A percentile compares a stretch with the other conserved stretches of the same genome.
Evolutionary conservation across 768 basidiomycete species (phyloP).

Genomic region (Sarcodon aspratus): DNA sequence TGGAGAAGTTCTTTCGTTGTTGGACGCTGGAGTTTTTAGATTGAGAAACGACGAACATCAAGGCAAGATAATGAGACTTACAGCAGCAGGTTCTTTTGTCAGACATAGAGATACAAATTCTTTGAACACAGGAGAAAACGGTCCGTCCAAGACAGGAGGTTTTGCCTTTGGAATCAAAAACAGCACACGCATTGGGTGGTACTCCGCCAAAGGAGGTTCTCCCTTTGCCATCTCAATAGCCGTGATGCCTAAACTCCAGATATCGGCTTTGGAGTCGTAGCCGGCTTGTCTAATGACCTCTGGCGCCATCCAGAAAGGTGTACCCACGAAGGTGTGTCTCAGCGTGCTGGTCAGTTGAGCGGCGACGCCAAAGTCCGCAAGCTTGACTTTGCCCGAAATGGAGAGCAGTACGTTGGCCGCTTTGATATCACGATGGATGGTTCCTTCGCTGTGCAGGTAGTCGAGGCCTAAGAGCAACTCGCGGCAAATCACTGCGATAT

Average conservation of each 20-base stretch:
- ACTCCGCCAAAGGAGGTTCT: conserved; percentile 92
- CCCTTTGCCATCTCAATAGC: conserved; percentile 98
- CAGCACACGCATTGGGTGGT: conserved; percentile 97
- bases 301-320: conserved; percentile 98
- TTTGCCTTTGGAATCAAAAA: conserved; percentile 97
- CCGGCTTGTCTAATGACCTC: conserved; percentile 97
- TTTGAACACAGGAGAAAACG: conserved; percentile 80
- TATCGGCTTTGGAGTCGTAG: conserved; percentile 91
- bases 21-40: conserved; percentile 51
- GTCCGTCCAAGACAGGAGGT: conserved; percentile 80
- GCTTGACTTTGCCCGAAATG: conserved; percentile 86
- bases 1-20: conserved; percentile 87
- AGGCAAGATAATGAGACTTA: conserved; percentile 23
- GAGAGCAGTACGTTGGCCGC: conserved; percentile 93
- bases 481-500: conserved; percentile 91
- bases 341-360: conserved; percentile 92
- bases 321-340: conserved; percentile 95
- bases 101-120: conserved; percentile 87
- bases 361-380: conserved; percentile 97
- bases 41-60: conserved; percentile 4
- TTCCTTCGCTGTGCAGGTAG: conserved; percentile 92
- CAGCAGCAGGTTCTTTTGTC: conserved; percentile 81
- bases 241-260: conserved; percentile 98
- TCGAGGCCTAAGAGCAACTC: conserved; percentile 89
- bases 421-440: conserved; percentile 98